phyloP scores from a whole-genome alignment of 495 filamentous ascomycete genomes.

The Jackrogersella multiformis region DNA sequence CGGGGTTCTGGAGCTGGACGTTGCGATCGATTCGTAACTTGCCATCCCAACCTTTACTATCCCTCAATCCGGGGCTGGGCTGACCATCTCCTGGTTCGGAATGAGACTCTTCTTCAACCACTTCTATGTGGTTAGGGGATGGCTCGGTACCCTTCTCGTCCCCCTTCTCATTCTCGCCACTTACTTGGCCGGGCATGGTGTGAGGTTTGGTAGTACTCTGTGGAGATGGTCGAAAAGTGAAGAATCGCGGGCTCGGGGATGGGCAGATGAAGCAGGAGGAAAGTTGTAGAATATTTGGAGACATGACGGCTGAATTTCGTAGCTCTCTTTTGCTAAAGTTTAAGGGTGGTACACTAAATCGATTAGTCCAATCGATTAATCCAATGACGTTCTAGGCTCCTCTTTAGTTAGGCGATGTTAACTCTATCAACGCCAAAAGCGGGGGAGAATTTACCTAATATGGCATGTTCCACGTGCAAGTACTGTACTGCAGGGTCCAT shows the following conservation, averaged over 20 bases:
- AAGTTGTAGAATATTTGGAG: conserved; percentile 42
- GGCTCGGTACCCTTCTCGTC: conserved; percentile 23
- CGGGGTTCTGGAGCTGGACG: conserved; percentile 72
- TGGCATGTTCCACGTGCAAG: conserved; percentile 34
- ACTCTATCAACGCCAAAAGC: conserved; percentile 14
- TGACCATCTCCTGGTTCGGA: conserved; percentile 54
- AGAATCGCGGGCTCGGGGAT: conserved; percentile 30
- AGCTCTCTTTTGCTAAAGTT: conserved; percentile 2
- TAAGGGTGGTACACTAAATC: too few relatives aligned
- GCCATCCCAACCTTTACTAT: conserved; percentile 92
- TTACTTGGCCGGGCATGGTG: conserved; percentile 50
- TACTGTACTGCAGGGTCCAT: conserved; percentile 33
- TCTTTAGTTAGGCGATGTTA: conserved; percentile 17
- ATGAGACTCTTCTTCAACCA: conserved; percentile 50
- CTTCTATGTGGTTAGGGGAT: conserved; percentile 54
- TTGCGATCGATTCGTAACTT: conserved; percentile 80
- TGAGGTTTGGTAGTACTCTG: conserved; percentile 6
- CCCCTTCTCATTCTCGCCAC: conserved; percentile 36
- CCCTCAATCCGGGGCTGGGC: conserved; percentile 53
- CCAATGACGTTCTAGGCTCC: conserved; percentile 37
- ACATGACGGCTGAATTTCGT: conserved; percentile 36
- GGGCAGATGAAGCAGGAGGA: conserved; percentile 29
- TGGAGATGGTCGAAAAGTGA: conserved; percentile 21
- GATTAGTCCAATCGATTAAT: conserved; percentile 11
- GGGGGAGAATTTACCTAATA: conserved; percentile 12